phyloP scores from a whole-genome alignment of 1,284 basidiomycete genomes.

The Testicularia cyperi region DNA sequence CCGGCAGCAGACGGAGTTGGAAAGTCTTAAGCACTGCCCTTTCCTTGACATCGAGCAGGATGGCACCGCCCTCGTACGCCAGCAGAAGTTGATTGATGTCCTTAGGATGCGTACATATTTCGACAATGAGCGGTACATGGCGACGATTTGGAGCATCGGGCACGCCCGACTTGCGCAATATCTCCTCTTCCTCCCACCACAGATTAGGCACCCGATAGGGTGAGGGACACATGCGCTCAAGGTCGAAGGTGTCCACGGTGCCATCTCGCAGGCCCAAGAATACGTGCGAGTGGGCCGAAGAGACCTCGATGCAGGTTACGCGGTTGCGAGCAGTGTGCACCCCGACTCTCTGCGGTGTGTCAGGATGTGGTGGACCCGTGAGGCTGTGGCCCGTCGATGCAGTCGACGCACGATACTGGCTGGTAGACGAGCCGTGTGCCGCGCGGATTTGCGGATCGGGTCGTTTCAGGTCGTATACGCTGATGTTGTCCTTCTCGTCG shows the following conservation, averaged over 20 bases:
- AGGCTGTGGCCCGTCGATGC: conserved; percentile 32
- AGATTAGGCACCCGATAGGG: conserved; percentile 62
- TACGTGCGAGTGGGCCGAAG: conserved; percentile 76
- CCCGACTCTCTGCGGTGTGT: conserved; percentile 44
- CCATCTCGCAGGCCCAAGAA: conserved; percentile 63
- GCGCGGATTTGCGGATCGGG: conserved; percentile 57
- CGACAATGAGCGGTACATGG: conserved; percentile 59
- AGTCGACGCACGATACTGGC: conserved; percentile 25
- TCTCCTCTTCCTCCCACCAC: conserved; percentile 75
- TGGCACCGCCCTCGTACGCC: conserved; percentile 72
- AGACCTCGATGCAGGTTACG: conserved; percentile 68
- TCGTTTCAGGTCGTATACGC: conserved; percentile 71
- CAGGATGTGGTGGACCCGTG: conserved; percentile 39
- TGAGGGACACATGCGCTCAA: conserved; percentile 55
- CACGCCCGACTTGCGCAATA: conserved; percentile 66
- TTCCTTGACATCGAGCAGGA: conserved; percentile 50
- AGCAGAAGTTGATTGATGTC: conserved; percentile 78
- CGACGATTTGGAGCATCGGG: conserved; percentile 63
- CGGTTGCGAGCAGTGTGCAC: conserved; percentile 46
- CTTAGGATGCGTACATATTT: conserved; percentile 69
- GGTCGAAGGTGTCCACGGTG: conserved; percentile 62
- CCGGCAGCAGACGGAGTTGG: conserved; percentile 51
- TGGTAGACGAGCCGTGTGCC: conserved; percentile 24
- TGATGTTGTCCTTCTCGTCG: conserved; percentile 70
- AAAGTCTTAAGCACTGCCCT: conserved; percentile 45